These are phyloP conservation scores for Sextonia rubra DNA, from an alignment of 164 flowering plant species.

Conservation along the genomic window DNA sequence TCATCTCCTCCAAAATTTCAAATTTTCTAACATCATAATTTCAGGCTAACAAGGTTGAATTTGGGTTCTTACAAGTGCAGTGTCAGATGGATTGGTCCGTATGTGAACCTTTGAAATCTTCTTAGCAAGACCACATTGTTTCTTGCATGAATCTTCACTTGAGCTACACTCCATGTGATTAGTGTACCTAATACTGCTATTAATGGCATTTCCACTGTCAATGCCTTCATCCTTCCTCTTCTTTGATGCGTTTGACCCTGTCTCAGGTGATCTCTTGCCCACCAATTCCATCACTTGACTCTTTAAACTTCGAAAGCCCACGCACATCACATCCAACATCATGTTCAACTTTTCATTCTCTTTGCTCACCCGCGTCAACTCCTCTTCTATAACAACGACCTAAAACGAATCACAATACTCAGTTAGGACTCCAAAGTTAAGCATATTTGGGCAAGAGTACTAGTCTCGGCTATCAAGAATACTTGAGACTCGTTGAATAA, in stretches of 20 bases:
- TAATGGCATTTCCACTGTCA: slow-evolving; percentile 1
- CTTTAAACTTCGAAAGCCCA: not conserved
- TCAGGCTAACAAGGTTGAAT: not conserved
- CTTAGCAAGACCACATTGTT: slow-evolving; percentile 28
- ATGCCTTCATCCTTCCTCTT: slow-evolving; percentile 32
- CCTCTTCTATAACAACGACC: not conserved
- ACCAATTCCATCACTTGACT: not conserved
- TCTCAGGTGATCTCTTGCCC: not conserved
- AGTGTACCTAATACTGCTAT: slow-evolving; percentile 4
- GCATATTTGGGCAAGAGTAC: not conserved
- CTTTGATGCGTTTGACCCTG: slow-evolving; percentile 8
- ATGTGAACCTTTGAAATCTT: slow-evolving; percentile 41
- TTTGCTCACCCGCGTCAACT: not conserved
- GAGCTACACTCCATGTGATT: slow-evolving; percentile 37
- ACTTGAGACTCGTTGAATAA: no score
- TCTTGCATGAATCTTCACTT: slow-evolving; percentile 43
- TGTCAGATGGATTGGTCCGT: slow-evolving; percentile 42
- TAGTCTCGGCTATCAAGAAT: not conserved
- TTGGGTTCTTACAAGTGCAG: slow-evolving; percentile 49
- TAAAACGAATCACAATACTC: not conserved
- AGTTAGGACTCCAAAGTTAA: not conserved
- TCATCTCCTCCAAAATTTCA: no score
- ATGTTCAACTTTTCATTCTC: not conserved
- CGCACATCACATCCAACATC: not conserved
- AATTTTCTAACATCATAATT: not conserved